Evolutionary conservation across 805 yeast species (phyloP).

Genomic region (Candida patagonica): DNA sequence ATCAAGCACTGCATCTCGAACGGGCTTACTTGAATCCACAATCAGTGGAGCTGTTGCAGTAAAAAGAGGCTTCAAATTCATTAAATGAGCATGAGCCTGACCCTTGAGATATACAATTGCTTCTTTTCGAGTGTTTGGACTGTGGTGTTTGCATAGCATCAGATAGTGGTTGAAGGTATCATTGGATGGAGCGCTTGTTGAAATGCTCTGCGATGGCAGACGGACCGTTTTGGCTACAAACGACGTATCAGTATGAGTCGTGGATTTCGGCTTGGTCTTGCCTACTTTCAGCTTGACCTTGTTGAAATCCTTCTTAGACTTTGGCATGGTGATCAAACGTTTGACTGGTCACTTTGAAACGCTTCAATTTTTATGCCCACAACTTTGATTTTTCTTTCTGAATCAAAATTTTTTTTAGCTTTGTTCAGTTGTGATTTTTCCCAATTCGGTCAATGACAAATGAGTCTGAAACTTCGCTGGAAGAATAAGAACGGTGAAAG

Average conservation of each 20-base stretch:
- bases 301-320: slow-evolving; percentile 14
- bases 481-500: too few relatives aligned
- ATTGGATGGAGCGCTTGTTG: slow-evolving; percentile 15
- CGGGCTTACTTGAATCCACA: slow-evolving; percentile 56
- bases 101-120: slow-evolving; percentile 45
- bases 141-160: slow-evolving; percentile 67
- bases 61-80: slow-evolving; percentile 48
- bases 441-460: too few relatives aligned
- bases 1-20: slow-evolving; percentile 49
- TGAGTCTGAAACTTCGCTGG: too few relatives aligned
- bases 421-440: too few relatives aligned
- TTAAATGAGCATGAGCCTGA: slow-evolving; percentile 43
- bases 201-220: slow-evolving; percentile 19
- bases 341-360: too few relatives aligned
- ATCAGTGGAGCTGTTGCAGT: slow-evolving; percentile 52
- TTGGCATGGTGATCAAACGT: background rate
- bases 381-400: too few relatives aligned
- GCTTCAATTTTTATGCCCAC: too few relatives aligned
- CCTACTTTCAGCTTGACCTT: slow-evolving; percentile 85
- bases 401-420: too few relatives aligned
- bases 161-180: slow-evolving; percentile 42
- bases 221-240: slow-evolving; percentile 54
- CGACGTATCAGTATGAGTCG: slow-evolving; percentile 77
- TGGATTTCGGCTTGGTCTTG: slow-evolving; percentile 60
- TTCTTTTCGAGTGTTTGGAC: slow-evolving; percentile 61